Evolutionary conservation across 306 rosid genomes (phyloP).

Genomic region (Abrus pulchellus): DNA sequence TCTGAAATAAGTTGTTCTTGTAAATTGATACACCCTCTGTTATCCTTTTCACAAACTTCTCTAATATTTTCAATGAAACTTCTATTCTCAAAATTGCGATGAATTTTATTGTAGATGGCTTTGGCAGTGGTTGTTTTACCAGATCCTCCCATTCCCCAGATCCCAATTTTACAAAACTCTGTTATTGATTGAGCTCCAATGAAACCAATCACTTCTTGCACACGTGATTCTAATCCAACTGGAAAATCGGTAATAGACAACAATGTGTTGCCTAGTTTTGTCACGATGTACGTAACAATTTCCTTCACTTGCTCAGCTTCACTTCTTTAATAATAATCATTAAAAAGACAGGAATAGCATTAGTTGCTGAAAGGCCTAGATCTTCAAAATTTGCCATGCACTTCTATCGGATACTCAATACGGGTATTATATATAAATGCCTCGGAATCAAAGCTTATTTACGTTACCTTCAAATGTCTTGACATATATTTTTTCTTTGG

Average conservation of each 20-base stretch:
- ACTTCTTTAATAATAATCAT: neutral
- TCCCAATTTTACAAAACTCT: neutral
- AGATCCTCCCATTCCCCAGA: slow-evolving; percentile 16
- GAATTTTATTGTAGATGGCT: slow-evolving; percentile 5
- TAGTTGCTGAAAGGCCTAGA: too few relatives aligned
- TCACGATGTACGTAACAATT: neutral
- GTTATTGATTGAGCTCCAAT: neutral
- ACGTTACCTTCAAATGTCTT: too few relatives aligned
- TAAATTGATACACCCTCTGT: neutral
- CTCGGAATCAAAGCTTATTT: too few relatives aligned
- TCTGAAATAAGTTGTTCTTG: slow-evolving; percentile 32
- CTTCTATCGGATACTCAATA: too few relatives aligned
- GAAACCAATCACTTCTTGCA: neutral
- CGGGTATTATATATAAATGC: too few relatives aligned
- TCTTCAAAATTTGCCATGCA: too few relatives aligned
- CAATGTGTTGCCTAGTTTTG: neutral
- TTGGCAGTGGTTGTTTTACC: slow-evolving; percentile 32
- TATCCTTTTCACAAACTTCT: neutral
- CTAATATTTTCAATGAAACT: neutral
- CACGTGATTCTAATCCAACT: slow-evolving; percentile 2
- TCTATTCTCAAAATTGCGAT: neutral
- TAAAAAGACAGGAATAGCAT: neutral
- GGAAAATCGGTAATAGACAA: neutral
- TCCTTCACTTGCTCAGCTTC: neutral
- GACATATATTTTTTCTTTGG: too few relatives aligned